Evolutionary conservation across 345 rosid genomes (phyloP), one percentile per base, ranked within the genome.

Genomic region (Salix caprea): DNA sequence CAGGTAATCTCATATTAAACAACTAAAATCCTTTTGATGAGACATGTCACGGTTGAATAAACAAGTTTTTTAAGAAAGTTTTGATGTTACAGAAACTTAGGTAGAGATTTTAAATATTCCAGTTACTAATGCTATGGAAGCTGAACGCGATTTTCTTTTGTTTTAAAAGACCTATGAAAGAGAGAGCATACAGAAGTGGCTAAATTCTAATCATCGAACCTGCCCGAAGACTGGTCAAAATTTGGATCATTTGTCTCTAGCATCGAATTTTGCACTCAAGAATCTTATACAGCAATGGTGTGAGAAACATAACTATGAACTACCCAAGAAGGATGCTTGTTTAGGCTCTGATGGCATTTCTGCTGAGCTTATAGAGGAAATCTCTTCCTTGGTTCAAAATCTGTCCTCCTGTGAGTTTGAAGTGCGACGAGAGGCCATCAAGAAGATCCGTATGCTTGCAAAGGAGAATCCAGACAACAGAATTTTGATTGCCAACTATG

Each of bases 201-300:
- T 90, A 64, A 82, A 83, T 85, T 85, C 94, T 11, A 77, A 85
- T 39, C 90, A 82, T 32, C 80, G 84, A 30, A 87, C 88, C 18
- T 90, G 94, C 72, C 94, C 94, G 9, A 90, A 90, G 87, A 88
- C 91, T 2, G 87, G 89, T 72, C 91, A 87, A 74, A 76, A 58
- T 42, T 65, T 90, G 73, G 81, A 81, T 24, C 89, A 90, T 72
- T 34, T 86, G 67, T 78, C 88, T 21, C 39, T 90, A 24, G 87
- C 91, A 4, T 87, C 94, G 16, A 90, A 90, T 77, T 85, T 78
- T 46, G 91, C 90, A 0, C 88, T 90, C 70, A 85, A 85, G 80
- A 88, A 85, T 74, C 88, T 88, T 24, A 90, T 90, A 60, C 42
- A 75, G 70, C 89, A 87, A 54, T 90, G 93, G 93, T 88, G 91